phyloP scores from a whole-genome alignment of 306 rosid species.

The Ceratonia siliqua region DNA sequence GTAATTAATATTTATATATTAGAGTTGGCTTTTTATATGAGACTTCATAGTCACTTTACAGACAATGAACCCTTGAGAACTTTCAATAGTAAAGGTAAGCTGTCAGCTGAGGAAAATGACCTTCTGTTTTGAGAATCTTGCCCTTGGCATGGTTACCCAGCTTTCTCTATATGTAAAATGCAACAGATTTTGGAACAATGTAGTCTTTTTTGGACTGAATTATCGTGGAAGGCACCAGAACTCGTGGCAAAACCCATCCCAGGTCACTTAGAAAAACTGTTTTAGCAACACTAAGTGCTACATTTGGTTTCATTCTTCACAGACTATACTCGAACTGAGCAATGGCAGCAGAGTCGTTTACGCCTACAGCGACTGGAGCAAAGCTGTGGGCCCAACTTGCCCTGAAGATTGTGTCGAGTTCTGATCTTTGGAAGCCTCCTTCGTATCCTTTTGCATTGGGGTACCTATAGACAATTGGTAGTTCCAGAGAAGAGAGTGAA shows the following conservation, averaged over 20 bases:
- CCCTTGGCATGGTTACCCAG: slow-evolving; percentile 33
- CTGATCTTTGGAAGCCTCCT: slow-evolving; percentile 43
- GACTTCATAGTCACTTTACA: not conserved
- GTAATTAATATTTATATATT: too few relatives aligned
- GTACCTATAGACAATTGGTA: slow-evolving; percentile 32
- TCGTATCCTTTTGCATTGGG: slow-evolving; percentile 40
- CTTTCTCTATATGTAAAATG: slow-evolving; percentile 42
- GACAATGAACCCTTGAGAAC: slow-evolving; percentile 25
- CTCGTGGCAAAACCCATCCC: slow-evolving; percentile 42
- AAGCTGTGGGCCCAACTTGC: slow-evolving; percentile 41
- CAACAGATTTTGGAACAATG: slow-evolving; percentile 38
- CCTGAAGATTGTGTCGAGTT: slow-evolving; percentile 35
- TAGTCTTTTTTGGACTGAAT: slow-evolving; percentile 44
- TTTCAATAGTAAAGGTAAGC: slow-evolving; percentile 42
- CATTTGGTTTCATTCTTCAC: slow-evolving; percentile 47
- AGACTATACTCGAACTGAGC: slow-evolving; percentile 38
- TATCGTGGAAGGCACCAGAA: slow-evolving; percentile 45
- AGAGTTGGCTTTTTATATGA: not conserved
- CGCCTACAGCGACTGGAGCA: slow-evolving; percentile 36
- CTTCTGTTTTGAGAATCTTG: slow-evolving; percentile 43
- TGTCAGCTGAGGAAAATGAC: slow-evolving; percentile 55
- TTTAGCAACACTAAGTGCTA: slow-evolving; percentile 45
- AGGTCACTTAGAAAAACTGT: slow-evolving; percentile 44
- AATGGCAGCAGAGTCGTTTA: slow-evolving; percentile 34
- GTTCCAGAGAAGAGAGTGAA: not conserved